phyloP scores from a whole-genome alignment of 1,284 basidiomycete species.

The Fomitopsis betulina region DNA sequence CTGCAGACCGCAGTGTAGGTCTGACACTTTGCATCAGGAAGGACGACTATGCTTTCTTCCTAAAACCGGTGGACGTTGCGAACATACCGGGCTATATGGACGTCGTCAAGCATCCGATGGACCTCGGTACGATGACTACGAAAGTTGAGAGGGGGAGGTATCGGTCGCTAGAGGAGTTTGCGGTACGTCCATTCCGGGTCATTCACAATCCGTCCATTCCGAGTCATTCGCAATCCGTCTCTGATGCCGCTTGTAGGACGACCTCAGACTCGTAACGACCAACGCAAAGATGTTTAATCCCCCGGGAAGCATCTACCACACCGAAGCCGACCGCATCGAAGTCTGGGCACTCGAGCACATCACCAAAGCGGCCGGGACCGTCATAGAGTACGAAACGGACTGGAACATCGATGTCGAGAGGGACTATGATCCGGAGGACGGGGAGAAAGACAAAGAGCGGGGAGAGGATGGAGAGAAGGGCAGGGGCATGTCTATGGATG shows the following conservation, averaged over 20 bases:
- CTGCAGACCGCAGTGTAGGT: background rate
- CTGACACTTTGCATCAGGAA: slow-evolving; percentile 43
- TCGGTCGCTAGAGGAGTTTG: slow-evolving; percentile 71
- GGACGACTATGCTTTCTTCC: slow-evolving; percentile 84
- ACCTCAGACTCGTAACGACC: slow-evolving; percentile 64
- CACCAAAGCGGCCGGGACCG: slow-evolving; percentile 57
- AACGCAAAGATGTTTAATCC: slow-evolving; percentile 77
- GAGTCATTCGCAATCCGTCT: background rate
- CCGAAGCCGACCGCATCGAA: slow-evolving; percentile 68
- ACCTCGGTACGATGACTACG: slow-evolving; percentile 72
- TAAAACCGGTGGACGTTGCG: slow-evolving; percentile 60
- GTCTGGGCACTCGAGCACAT: slow-evolving; percentile 69
- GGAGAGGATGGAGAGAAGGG: slow-evolving; percentile 16
- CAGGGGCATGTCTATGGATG: slow-evolving; percentile 25
- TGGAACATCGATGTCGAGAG: slow-evolving; percentile 79
- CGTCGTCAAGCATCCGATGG: slow-evolving; percentile 73
- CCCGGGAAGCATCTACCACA: slow-evolving; percentile 63
- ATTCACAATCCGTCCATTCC: slow-evolving; percentile 23
- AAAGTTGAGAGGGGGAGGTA: slow-evolving; percentile 67
- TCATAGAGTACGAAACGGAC: slow-evolving; percentile 76
- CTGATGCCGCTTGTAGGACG: slow-evolving; percentile 39
- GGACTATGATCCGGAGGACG: slow-evolving; percentile 56
- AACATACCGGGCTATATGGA: slow-evolving; percentile 70
- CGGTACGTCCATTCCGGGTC: slow-evolving; percentile 40
- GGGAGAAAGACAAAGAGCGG: slow-evolving; percentile 35